Evolutionary conservation across 805 yeast species (phyloP), one percentile per base, ranked within the genome.

Genomic region (Kluyveromyces dobzhanskii): DNA sequence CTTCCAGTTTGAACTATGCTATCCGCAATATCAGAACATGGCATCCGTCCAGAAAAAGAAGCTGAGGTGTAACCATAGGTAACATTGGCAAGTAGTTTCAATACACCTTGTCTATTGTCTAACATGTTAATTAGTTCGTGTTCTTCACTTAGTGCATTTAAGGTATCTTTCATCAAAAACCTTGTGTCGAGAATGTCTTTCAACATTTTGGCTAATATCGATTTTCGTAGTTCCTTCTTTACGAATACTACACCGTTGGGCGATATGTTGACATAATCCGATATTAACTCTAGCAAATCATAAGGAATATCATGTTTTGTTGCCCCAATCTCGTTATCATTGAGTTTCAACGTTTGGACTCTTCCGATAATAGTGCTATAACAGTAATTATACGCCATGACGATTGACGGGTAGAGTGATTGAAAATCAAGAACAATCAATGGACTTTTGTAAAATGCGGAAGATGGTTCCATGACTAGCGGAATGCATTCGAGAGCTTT

Each of bases 61-160:
- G 98, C 98, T 1, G 96, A 82, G 0, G 97, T 73, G 54, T 92
- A 92, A 0, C 98, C 98, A 62, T 92, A 92, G 0, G 96, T 90
- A 7, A 92, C 98, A 58, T 87, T 88, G 1, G 98, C 97, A 31
- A 87, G 79, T 35, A 90, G 65, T 54, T 92, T 92, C 45, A 92
- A 64, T 0, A 96, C 97, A 30, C 85, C 57, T 49, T 92, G 98
- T 40, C 90, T 67, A 42, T 83, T 80, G 13, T 34, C 37, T 16
- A 34, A 24, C 30, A 17, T 34, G 51, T 85, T 75, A 53, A 82
- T 74, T 3, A 83, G 61, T 40, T 74, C 72, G 36, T 72, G 75
- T 7, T 62, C 52, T 35, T 76, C 80, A 17, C 67, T 63, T 11
- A 76, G 46, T 32, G 64, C 59, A 16, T 71, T 70, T 80, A 87